Evolutionary conservation across 148 eudicot species (phyloP).

Genomic region (Drosera capensis): DNA sequence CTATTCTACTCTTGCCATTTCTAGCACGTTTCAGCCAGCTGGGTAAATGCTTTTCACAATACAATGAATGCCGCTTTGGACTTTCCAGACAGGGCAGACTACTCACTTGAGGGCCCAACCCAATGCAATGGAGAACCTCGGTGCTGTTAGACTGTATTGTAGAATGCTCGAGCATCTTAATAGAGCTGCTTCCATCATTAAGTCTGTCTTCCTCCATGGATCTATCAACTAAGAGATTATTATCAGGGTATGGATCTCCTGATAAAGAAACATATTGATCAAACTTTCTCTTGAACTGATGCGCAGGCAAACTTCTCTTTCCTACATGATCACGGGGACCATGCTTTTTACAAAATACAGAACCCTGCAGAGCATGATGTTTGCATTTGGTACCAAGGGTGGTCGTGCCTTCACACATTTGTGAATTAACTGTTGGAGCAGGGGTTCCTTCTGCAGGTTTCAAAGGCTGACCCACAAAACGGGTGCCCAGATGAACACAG

Average conservation of each 20-base stretch:
- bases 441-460: slow-evolving; percentile 34
- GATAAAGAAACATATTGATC: slow-evolving; percentile 22
- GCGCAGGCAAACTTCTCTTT: slow-evolving; percentile 18
- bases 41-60: slow-evolving; percentile 89
- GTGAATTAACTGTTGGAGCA: slow-evolving; percentile 28
- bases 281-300: slow-evolving; percentile 42
- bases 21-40: slow-evolving; percentile 99
- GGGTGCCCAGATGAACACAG: slow-evolving; percentile 80
- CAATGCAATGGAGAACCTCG: slow-evolving; percentile 47
- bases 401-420: slow-evolving; percentile 75
- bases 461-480: slow-evolving; percentile 23
- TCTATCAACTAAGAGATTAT: slow-evolving; percentile 26
- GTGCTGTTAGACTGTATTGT: slow-evolving; percentile 8
- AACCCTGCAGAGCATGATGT: slow-evolving; percentile 60
- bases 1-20: slow-evolving; percentile 87
- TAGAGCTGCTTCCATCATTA: slow-evolving; percentile 14
- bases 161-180: slow-evolving; percentile 16
- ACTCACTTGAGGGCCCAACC: slow-evolving; percentile 31
- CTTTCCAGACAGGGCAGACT: slow-evolving; percentile 40
- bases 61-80: slow-evolving; percentile 52
- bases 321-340: slow-evolving; percentile 26
- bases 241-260: slow-evolving; percentile 21
- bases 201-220: slow-evolving; percentile 18
- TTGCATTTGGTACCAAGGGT: slow-evolving; percentile 75
- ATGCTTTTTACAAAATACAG: slow-evolving; percentile 82